Base-by-base conservation (phyloP, 148 eudicot species). In the Drosera capensis region DNA sequence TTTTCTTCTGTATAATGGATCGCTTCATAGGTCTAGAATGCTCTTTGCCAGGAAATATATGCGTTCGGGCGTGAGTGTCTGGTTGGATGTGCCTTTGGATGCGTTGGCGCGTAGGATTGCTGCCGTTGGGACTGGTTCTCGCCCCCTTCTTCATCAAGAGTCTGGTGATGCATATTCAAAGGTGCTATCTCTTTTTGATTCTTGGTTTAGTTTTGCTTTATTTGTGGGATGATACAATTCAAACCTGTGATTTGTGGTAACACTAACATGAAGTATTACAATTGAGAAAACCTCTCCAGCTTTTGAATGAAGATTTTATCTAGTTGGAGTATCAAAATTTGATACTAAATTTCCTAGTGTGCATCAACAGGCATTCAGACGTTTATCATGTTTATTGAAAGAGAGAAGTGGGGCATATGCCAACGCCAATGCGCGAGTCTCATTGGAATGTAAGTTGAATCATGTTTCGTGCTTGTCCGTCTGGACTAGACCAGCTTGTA, bases 341-440 rank as follows among this genome's bases (percentile, higher is more conserved):
- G n/a, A n/a, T n/a, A n/a, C n/a, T n/a, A n/a, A n/a, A n/a, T n/a
- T n/a, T n/a, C n/a, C n/a, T n/a, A n/a, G n/a, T n/a, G n/a, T n/a
- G n/a, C n/a, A n/a, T n/a, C n/a, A n/a, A n/a, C 57, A 90, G 99
- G 64, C 95, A 28, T 58, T 65, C 49, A 62, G 15, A 36, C 77
- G 88, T 7, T 62, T 90, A 49, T 60, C 78, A 30, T 49, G 57
- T 23, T 77, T 90, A 43, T 41, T 77, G 66, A 68, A 73, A 56
- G 76, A 85, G 56, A 81, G 99, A 62, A 56, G 72, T 34, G 80
- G 81, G 59, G 78, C 82, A 37, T 90, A 90, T 52, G 66, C 66
- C 23, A 85, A 76, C 49, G 94, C 99, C 44, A 68, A 58, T 48
- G 71, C 68, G 38, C 75, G 80, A 54, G 82, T 90, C 62, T 90